These are phyloP conservation scores for Aspergillus haitiensis DNA, from an alignment of 495 filamentous ascomycete species.

Conservation along the genomic window DNA sequence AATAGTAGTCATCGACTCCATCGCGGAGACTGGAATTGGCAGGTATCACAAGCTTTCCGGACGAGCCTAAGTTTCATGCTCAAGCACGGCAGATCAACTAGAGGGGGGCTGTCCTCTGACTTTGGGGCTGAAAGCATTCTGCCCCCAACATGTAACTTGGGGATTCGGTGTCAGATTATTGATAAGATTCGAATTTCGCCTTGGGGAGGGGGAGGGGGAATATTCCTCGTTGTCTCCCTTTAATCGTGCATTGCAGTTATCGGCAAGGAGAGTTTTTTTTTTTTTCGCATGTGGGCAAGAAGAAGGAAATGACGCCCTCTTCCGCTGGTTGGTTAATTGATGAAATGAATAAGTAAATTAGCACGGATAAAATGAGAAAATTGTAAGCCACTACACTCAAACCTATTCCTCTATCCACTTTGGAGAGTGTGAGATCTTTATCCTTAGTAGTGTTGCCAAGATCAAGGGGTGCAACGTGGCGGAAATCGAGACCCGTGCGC, in stretches of 20 bases:
- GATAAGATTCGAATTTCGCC: neutral
- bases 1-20: conserved; percentile 15
- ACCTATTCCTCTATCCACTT: conserved; percentile 13
- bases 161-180: neutral
- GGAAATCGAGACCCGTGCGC: conserved; percentile 27
- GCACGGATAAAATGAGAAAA: neutral
- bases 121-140: conserved; percentile 15
- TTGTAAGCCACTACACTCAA: neutral
- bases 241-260: neutral
- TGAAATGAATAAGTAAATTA: neutral
- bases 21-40: conserved; percentile 10
- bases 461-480: conserved; percentile 33
- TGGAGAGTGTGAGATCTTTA: conserved; percentile 32
- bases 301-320: neutral
- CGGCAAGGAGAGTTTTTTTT: neutral
- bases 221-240: neutral
- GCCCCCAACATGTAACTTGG: conserved; percentile 4
- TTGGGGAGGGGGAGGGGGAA: neutral
- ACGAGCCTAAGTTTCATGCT: conserved; percentile 12
- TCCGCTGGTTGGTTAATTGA: too few relatives aligned
- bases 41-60: conserved; percentile 7
- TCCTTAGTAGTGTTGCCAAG: conserved; percentile 31
- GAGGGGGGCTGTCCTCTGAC: conserved; percentile 1
- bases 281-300: neutral
- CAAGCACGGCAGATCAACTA: conserved; percentile 18